A percentile compares a stretch with the other conserved stretches of the same genome.
phyloP scores from a whole-genome alignment of 148 eudicot genomes.

The Camellia lanceoleosa region DNA sequence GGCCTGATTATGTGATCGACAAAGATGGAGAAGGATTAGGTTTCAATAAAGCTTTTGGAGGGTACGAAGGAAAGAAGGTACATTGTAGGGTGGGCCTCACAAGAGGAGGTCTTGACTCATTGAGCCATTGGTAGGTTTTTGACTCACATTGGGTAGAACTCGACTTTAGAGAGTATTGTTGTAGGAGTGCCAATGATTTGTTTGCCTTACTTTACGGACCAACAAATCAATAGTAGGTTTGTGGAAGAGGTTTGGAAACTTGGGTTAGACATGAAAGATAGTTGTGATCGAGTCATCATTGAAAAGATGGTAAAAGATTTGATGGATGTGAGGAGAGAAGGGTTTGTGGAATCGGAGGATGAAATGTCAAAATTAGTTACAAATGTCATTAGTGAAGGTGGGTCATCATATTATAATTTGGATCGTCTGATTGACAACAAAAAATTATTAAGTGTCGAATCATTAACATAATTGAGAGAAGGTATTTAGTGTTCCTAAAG shows the following conservation, averaged over 20 bases:
- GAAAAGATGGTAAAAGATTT: too few relatives aligned
- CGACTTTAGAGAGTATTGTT: conserved; percentile 2
- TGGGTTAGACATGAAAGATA: conserved; percentile 6
- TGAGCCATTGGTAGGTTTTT: neutral
- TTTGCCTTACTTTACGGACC: neutral
- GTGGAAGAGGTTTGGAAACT: neutral
- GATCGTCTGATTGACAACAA: too few relatives aligned
- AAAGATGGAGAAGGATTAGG: neutral
- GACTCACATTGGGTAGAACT: neutral
- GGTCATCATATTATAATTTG: too few relatives aligned
- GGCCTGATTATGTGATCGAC: too few relatives aligned
- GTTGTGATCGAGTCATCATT: too few relatives aligned
- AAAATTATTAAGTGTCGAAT: too few relatives aligned
- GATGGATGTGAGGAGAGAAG: too few relatives aligned
- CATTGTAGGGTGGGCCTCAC: neutral
- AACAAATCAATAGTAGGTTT: neutral
- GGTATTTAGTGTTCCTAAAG: too few relatives aligned
- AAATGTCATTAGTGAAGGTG: too few relatives aligned
- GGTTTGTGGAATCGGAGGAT: neutral
- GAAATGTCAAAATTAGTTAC: too few relatives aligned
- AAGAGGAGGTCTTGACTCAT: conserved; percentile 5
- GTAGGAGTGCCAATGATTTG: neutral
- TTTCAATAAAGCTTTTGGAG: neutral
- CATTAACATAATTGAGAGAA: too few relatives aligned
- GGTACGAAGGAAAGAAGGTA: neutral